Evolutionary conservation across 169 alveolate genomes (phyloP), one percentile per base, ranked within the genome.

Genomic region (Cryptosporidium tyzzeri): DNA sequence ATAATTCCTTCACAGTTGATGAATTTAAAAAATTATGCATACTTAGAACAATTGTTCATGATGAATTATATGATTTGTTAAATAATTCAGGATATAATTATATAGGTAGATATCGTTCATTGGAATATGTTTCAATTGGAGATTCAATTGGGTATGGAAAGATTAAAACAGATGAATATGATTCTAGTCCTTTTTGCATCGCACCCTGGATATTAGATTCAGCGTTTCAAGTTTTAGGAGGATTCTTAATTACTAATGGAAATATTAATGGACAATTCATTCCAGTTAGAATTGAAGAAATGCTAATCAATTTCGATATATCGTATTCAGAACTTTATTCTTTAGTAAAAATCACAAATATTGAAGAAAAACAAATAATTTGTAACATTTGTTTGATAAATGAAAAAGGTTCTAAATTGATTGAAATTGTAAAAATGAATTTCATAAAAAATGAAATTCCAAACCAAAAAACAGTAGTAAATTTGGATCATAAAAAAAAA

Each of bases 141-240:
- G 41, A 80, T 29, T 21, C 8, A 59, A 33, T 58, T 6, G 89
- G 61, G 6, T 61, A 23, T 44, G 89, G 89, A 10, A 80, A 80
- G 21, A 80, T 80, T 1, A 55, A 35, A 14, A 12, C 29, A 14
- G 65, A 80, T 23, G 23, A 29, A 14, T 12, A 23, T 4, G 68
- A 59, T 3, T 33, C 44, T 44, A n/a, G 18, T 8, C 73, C 89
- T 29, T 80, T 80, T 45, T 39, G 37, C 44, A 61, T 62, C 41
- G 71, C 89, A 31, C 89, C 89, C 1, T 80, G 89, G 89, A 65
- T 80, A 31, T 23, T 80, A 31, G 89, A 80, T 48, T 80, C 89
- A n/a, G 89, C 89, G 12, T 80, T 80, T 65, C 89, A 80, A 21
- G 89, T 80, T 6, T 23, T 65, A 26, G 89, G 89, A 45, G 89